Evolutionary conservation across 352 stramenopile genomes (phyloP).

Genomic region (Aphanomyces astaci): DNA sequence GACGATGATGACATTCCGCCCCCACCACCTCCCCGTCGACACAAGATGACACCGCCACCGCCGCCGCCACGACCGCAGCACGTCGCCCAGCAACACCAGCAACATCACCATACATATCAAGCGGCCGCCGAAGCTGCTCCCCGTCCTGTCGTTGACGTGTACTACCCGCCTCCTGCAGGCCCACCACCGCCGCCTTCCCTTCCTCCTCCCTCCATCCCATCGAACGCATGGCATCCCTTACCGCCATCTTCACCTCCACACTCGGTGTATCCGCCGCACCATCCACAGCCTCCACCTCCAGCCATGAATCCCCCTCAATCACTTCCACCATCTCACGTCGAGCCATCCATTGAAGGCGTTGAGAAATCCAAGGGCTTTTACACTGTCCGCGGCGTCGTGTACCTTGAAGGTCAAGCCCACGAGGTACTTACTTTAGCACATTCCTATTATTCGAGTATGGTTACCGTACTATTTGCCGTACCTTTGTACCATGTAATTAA

Average conservation of each 20-base stretch:
- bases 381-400: constrained; percentile 52
- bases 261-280: not conserved
- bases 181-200: constrained; percentile 27
- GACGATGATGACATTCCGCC: constrained; percentile 22
- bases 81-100: not conserved
- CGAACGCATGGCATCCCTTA: not conserved
- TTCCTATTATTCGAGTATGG: too few relatives aligned
- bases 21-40: constrained; percentile 31
- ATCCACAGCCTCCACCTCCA: not conserved
- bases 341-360: constrained; percentile 37
- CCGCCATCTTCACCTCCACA: constrained; percentile 5
- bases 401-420: constrained; percentile 73
- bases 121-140: not conserved
- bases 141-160: not conserved
- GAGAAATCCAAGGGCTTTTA: constrained; percentile 56
- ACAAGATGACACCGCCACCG: not conserved
- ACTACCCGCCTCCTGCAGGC: constrained; percentile 22
- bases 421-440: too few relatives aligned
- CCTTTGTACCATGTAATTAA: too few relatives aligned
- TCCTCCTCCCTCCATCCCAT: not conserved
- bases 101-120: not conserved
- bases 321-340: constrained; percentile 21
- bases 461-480: too few relatives aligned
- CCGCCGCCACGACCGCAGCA: not conserved
- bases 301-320: constrained; percentile 21